Conservation (phyloP, 768 basidiomycete species). For the Lentinula lateritia region DNA sequence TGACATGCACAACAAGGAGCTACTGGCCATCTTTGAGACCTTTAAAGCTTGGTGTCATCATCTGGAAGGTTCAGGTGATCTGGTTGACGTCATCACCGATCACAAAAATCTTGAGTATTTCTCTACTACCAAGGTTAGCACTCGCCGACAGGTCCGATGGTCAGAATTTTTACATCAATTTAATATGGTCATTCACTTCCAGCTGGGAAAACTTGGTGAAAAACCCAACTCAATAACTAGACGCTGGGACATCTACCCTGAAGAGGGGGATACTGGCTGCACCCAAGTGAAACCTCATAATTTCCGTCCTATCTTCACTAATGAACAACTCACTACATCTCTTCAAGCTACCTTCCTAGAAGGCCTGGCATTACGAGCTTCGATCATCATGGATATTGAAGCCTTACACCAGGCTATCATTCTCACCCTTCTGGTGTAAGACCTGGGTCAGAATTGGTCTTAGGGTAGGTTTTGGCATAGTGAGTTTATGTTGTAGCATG, state of each 20-base stretch:
- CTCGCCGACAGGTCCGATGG: not conserved
- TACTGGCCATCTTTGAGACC: not conserved
- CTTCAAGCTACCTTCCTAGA: constrained; percentile 13
- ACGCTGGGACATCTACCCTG: constrained; percentile 19
- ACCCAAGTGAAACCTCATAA: constrained; percentile 17
- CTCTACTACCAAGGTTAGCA: not conserved
- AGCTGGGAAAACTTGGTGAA: constrained; percentile 9
- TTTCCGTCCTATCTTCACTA: constrained; percentile 16
- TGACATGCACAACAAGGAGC: not conserved
- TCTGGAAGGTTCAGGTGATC: not conserved
- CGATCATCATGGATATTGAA: constrained; percentile 13
- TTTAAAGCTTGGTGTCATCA: not conserved
- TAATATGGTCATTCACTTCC: not conserved
- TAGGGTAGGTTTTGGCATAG: too few relatives aligned
- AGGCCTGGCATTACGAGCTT: constrained; percentile 11
- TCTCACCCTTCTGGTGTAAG: not conserved
- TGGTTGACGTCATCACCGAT: not conserved
- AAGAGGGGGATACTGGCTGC: constrained; percentile 21
- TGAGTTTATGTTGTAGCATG: too few relatives aligned
- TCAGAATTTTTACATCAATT: not conserved
- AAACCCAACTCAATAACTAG: constrained; percentile 20
- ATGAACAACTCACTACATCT: constrained; percentile 14
- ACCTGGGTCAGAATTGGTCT: too few relatives aligned
- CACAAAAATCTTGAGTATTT: not conserved
- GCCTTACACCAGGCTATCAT: constrained; percentile 14